Base-by-base conservation (phyloP, 345 rosid species). In the Eucalyptus lansdowneana region DNA sequence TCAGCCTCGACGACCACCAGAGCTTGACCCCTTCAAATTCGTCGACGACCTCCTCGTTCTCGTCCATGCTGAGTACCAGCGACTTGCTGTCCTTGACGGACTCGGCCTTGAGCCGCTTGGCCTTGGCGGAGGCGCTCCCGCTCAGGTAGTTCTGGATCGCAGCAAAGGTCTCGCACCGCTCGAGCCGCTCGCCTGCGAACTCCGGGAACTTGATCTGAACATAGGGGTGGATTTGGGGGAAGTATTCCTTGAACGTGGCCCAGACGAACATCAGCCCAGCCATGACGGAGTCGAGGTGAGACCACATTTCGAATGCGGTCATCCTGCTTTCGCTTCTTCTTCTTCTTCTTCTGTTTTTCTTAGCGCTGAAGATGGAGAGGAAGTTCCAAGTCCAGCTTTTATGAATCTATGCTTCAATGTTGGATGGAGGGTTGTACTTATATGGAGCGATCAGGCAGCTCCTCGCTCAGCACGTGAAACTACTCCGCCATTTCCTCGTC, bases 51-150 rank as follows among this genome's bases (percentile, higher is more conserved):
- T 94, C 94, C 58, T 95, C 94, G 76, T 91, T 89, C 86, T 94
- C 97, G 37, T 95, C 97, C 97, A 96, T 94, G 62, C 93, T 92
- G 11, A 95, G 93, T 50, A 95, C 93, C 40, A 96, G 91, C 3
- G 95, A 90, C 42, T 91, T 91, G 88, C 88, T 93, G 90, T 91
- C 90, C 91, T 87, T 91, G 12, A 91, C 86, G 15, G 90, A 88
- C 69, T 92, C 95, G 9, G 96, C 97, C 88, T 91, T 93, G 60
- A 94, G 94, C 62, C 91, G 92, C 89, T 90, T 93, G 4, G 96
- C 97, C 50, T n/a, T n/a, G n/a, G n/a, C n/a, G n/a, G n/a, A n/a
- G n/a, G n/a, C n/a, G n/a, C n/a, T n/a, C n/a, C 90, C 87, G 54
- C 93, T 91, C 51, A 95, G 94, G 92, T 93, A 95, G 87, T 90